These are phyloP conservation scores for Udeniomyces megalosporus DNA, from an alignment of 768 basidiomycete species.

Conservation along the genomic window DNA sequence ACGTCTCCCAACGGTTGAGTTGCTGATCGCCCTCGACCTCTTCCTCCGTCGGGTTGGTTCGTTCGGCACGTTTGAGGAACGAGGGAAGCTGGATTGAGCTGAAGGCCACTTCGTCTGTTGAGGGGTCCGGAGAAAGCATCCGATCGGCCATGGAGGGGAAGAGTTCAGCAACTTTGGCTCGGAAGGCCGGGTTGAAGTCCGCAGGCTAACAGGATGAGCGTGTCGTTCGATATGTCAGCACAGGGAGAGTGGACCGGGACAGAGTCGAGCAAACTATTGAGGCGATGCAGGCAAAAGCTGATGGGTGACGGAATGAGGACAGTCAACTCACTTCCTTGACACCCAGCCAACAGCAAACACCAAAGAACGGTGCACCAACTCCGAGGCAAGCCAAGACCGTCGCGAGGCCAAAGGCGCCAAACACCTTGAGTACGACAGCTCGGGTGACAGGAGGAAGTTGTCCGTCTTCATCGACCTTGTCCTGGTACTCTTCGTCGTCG, in stretches of 20 bases:
- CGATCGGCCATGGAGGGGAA: not conserved
- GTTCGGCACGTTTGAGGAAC: no score
- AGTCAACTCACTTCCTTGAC: slow-evolving; percentile 1
- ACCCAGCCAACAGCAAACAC: slow-evolving; percentile 2
- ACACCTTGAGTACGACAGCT: not conserved
- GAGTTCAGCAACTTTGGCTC: not conserved
- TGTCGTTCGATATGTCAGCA: not conserved
- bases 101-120: no score
- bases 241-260: not conserved
- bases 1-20: no score
- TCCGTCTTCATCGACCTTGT: not conserved
- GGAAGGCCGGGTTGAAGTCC: slow-evolving; percentile 6
- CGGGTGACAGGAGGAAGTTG: slow-evolving; percentile 1
- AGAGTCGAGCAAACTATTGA: no score
- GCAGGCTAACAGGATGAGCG: not conserved
- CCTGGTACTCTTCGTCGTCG: not conserved
- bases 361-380: not conserved
- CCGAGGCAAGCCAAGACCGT: not conserved
- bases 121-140: not conserved
- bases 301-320: no score
- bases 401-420: not conserved
- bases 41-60: no score
- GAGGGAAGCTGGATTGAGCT: no score
- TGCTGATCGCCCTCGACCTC: no score
- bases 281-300: not conserved